These are phyloP conservation scores for Pichia sp. DNA, from an alignment of 1,139 yeast species.

Conservation along the genomic window DNA sequence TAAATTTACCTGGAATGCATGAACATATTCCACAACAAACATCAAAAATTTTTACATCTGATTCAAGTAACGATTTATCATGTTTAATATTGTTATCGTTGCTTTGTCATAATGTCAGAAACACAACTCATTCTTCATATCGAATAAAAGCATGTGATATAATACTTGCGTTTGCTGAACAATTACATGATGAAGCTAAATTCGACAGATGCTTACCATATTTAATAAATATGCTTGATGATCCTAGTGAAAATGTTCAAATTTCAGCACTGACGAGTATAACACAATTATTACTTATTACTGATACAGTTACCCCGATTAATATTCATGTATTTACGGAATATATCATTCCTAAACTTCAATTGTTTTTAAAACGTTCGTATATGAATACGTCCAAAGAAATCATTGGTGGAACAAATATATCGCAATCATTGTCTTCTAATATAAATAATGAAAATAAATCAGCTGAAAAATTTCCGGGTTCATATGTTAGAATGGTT, in stretches of 20 bases:
- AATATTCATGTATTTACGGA: slow-evolving; percentile 75
- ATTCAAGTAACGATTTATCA: slow-evolving; percentile 36
- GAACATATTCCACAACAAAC: slow-evolving; percentile 40
- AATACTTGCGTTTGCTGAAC: slow-evolving; percentile 69
- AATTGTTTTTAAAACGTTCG: slow-evolving; percentile 36
- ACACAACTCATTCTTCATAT: slow-evolving; percentile 55
- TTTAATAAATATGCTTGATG: slow-evolving; percentile 52
- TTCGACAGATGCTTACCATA: slow-evolving; percentile 83
- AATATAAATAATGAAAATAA: slow-evolving; percentile 1
- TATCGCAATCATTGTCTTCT: neutral
- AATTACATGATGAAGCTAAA: slow-evolving; percentile 74
- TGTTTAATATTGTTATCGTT: slow-evolving; percentile 60
- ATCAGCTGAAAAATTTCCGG: neutral
- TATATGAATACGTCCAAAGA: slow-evolving; percentile 14
- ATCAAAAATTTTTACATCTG: slow-evolving; percentile 25
- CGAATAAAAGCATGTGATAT: slow-evolving; percentile 71
- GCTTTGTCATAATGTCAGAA: slow-evolving; percentile 59
- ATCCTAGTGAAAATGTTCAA: slow-evolving; percentile 52
- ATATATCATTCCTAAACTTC: slow-evolving; percentile 69
- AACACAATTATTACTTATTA: slow-evolving; percentile 57
- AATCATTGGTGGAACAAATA: neutral
- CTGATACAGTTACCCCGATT: slow-evolving; percentile 66
- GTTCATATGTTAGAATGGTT: slow-evolving; percentile 49
- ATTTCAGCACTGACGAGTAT: slow-evolving; percentile 50
- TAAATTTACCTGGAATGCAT: slow-evolving; percentile 46